A percentile compares a stretch with the other conserved stretches of the same genome.
Conservation (phyloP, 768 basidiomycete species). For the Gloeostereum incarnatum region DNA sequence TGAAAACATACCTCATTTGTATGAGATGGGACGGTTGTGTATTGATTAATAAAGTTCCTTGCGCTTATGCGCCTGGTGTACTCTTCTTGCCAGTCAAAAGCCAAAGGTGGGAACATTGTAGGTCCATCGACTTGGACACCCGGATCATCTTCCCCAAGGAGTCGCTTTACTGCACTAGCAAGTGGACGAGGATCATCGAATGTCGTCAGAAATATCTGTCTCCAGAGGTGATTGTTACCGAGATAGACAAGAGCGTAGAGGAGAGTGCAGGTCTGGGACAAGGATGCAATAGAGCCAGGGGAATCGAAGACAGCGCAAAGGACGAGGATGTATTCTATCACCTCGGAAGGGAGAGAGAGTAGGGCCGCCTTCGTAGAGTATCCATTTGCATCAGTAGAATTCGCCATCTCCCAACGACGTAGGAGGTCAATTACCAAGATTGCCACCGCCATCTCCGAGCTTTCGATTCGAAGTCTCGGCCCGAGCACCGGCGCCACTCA, state of each 20-base stretch:
- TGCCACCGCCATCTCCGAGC: too few relatives aligned
- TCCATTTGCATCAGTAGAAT: too few relatives aligned
- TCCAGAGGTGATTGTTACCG: conserved; percentile 26
- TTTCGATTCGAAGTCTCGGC: too few relatives aligned
- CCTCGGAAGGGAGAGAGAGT: conserved; percentile 22
- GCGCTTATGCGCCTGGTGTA: neutral
- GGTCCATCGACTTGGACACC: too few relatives aligned
- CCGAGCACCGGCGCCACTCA: too few relatives aligned
- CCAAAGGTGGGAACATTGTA: too few relatives aligned
- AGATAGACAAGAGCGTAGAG: conserved; percentile 21
- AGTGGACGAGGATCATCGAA: conserved; percentile 30
- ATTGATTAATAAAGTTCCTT: neutral
- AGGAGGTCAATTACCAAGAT: too few relatives aligned
- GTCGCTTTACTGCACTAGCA: conserved; percentile 1
- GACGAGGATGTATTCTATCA: conserved; percentile 22
- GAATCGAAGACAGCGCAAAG: conserved; percentile 10
- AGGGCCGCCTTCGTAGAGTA: too few relatives aligned
- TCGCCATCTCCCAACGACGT: too few relatives aligned
- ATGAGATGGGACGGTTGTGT: neutral
- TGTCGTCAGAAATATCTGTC: conserved; percentile 24
- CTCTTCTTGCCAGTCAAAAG: neutral
- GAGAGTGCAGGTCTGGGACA: conserved; percentile 21
- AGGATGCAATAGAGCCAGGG: conserved; percentile 20
- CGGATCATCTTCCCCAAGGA: neutral
- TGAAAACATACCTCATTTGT: neutral